Percentiles rank a stretch among this genome's conserved stretches.
These are phyloP conservation scores for Bipolaris victoriae DNA, from an alignment of 2,329 filamentous ascomycete species.

Conservation along the genomic window DNA sequence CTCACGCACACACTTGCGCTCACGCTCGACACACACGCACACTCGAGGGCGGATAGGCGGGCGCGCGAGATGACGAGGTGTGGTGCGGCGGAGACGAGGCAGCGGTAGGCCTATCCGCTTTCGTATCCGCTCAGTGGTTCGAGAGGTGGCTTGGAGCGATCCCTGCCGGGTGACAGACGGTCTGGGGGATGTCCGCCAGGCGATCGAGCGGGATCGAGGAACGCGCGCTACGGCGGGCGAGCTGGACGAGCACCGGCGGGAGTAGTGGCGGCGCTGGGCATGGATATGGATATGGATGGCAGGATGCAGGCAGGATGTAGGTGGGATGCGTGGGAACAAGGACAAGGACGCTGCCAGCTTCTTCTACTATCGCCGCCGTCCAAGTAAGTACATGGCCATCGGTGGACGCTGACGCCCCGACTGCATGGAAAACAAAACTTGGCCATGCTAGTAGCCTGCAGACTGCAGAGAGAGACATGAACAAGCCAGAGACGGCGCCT, in stretches of 20 bases:
- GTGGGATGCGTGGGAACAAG: background rate
- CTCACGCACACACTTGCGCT: background rate
- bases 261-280: background rate
- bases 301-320: no score
- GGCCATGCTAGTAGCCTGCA: no score
- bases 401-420: background rate
- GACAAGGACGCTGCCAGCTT: background rate
- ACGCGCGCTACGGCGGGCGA: constrained; percentile 1
- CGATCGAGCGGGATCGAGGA: constrained; percentile 17
- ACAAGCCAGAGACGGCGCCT: constrained; percentile 23
- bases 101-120: constrained; percentile 28
- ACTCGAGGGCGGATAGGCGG: constrained; percentile 20
- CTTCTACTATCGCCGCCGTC: background rate
- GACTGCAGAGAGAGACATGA: background rate
- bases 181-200: constrained; percentile 11
- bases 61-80: constrained; percentile 31
- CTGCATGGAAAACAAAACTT: constrained; percentile 7
- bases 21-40: background rate
- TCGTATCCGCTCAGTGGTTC: constrained; percentile 32
- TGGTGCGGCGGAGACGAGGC: constrained; percentile 28
- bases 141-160: constrained; percentile 37
- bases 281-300: no score
- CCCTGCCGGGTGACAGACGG: constrained; percentile 26
- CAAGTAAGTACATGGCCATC: no score
- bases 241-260: background rate